phyloP scores from a whole-genome alignment of 768 basidiomycete species.

The Trametes elegans region DNA sequence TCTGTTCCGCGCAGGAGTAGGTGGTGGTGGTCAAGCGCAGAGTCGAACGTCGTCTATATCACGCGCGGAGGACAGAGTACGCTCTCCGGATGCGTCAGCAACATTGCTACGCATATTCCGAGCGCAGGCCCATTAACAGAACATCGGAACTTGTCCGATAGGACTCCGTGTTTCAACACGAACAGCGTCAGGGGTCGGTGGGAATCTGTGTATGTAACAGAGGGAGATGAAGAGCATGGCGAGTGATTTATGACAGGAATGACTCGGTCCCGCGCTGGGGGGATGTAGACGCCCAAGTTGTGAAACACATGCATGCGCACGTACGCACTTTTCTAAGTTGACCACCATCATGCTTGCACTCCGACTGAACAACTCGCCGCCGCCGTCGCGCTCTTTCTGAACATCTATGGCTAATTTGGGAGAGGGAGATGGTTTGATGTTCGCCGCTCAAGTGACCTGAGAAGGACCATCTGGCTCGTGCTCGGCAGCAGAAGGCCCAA shows the following conservation, averaged over 20 bases:
- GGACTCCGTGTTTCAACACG: too few species aligned
- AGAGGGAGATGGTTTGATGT: neutral
- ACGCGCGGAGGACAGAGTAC: too few species aligned
- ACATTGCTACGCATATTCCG: neutral
- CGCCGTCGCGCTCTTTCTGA: neutral
- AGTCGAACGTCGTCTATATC: too few species aligned
- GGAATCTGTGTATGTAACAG: too few species aligned
- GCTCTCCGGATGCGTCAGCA: conserved; percentile 2
- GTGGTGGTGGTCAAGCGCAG: neutral
- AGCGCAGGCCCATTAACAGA: too few species aligned
- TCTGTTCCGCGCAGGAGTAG: neutral
- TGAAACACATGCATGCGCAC: neutral
- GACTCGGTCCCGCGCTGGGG: too few species aligned
- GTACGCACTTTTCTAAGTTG: neutral
- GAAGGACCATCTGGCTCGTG: too few species aligned
- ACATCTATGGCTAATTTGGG: neutral
- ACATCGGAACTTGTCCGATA: too few species aligned
- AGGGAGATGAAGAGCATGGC: too few species aligned
- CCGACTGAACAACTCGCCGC: neutral
- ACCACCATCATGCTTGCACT: neutral
- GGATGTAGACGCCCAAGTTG: neutral
- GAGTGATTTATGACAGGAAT: too few species aligned
- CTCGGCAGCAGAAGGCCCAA: neutral
- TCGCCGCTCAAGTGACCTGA: neutral
- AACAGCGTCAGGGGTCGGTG: too few species aligned